Base-by-base conservation (phyloP, 371 early-diverging fungal genomes). In the Phascolomyces articulosus region DNA sequence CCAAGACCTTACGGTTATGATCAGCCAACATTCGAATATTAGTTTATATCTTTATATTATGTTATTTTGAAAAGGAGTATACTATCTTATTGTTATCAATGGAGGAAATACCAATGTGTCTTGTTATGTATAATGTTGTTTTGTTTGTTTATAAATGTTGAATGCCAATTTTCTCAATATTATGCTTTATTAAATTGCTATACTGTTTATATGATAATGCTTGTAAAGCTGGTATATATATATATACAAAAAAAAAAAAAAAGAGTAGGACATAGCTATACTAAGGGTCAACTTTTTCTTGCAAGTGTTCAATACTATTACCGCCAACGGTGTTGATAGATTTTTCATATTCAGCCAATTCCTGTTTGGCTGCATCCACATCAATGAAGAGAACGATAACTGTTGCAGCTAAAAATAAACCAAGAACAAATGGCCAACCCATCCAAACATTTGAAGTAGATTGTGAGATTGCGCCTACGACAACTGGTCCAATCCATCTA, bases 401-500 rank as follows among this genome's bases (percentile, higher is more conserved):
- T 0, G 77, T 70, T 1, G 84, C 76, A 10, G 74, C 63, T 15
- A 80, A 66, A 60, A 85, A 84, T 8, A 87, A 58, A 7, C 72
- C 81, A 20, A 85, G 69, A 0, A 84, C 80, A 67, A 87, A 83
- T 40, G 82, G 83, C 76, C 85, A 87, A 4, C 85, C 85, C 40
- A 73, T 71, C 68, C 84, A 77, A 21, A 83, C 72, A 29, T 85
- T 82, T 24, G 74, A 72, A 8, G 85, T 79, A n/a, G 77, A 53
- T 47, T 77, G 66, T 1, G 84, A 79, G 23, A 87, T 84, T 1
- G 85, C 87, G 8, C 82, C 85, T 40, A 85, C 84, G 20, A 85
- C 73, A 34, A 84, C 82, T 13, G 87, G 87, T 21, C 87, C 87
- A 27, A 87, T 80, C 85, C 85, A 87, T 10, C 64, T 64, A 34